Evolutionary conservation across 202 grass and related monocot species (phyloP), one percentile per base, ranked within the genome.

Genomic region (Miscanthus sacchariflorus): DNA sequence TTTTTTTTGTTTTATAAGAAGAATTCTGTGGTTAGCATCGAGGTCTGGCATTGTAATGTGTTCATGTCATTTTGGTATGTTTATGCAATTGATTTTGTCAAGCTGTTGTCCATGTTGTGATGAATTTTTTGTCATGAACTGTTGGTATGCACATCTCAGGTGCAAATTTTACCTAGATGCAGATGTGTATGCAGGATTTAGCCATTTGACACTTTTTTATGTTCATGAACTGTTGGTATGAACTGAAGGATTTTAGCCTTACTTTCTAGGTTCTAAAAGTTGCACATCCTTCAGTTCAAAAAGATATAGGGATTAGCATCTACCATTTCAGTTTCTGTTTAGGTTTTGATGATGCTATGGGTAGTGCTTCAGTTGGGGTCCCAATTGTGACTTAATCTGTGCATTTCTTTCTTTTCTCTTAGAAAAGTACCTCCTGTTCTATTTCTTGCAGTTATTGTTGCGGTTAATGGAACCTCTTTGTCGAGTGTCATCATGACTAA

Each of bases 21-120:
- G 7, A 84, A 84, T 39, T 80, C 0, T 42, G 1, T 44, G 45
- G 13, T 87, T 79, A 68, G 13, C 42, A 79, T 84, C 5, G 13
- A 33, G 27, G 65, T 67, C 30, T 43, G 84, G n/a, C 49, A 72
- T 52, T 76, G 14, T 45, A 21, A 12, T 72, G 7, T 38, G 25
- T 87, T 72, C 28, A 67, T 54, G 30, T 54, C 67, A 27, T 83
- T 23, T 75, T 56, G 14, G 38, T 76, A 61, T 42, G 76, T 49
- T 68, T 23, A 74, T 79, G 58, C 27, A 12, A 45, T 68, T 83
- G 54, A 78, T 14, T 83, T 54, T 21, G 9, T 83, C 14, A 66
- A 74, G 11, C 35, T 66, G 4, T 38, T 36, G 14, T 69, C 4
- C 21, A 66, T 66, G 25, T 19, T 80, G 33, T 24, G 74, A 7